phyloP scores from a whole-genome alignment of 2,329 filamentous ascomycete species.

The Cladobotryum mycophilum region DNA sequence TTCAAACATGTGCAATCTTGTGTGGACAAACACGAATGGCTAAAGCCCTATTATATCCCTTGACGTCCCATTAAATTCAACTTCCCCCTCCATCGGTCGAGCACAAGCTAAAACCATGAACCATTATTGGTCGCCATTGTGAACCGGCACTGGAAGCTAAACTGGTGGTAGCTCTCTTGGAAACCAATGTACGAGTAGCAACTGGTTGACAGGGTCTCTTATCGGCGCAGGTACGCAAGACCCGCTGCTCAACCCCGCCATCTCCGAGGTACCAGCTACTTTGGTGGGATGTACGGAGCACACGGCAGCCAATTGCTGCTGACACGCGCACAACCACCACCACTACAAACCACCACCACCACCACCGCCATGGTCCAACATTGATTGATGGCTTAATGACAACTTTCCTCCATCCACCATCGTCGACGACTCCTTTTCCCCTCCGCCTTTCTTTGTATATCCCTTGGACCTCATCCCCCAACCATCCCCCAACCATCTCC shows the following conservation, averaged over 20 bases:
- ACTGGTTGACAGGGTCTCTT: background rate
- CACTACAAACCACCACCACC: background rate
- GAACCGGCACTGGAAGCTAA: background rate
- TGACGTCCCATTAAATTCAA: background rate
- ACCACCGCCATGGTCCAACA: no score
- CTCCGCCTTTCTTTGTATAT: no score
- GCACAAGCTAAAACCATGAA: constrained; percentile 19
- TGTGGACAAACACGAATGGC: background rate
- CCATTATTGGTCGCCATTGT: constrained; percentile 22
- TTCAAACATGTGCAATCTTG: constrained; percentile 4
- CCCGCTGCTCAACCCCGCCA: constrained; percentile 6
- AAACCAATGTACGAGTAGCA: background rate
- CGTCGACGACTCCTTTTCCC: no score
- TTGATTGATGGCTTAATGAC: no score
- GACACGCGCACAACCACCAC: background rate
- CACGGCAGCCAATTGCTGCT: background rate
- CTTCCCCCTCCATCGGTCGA: constrained; percentile 8
- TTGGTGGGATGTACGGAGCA: background rate
- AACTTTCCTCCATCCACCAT: no score
- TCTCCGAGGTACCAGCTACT: background rate
- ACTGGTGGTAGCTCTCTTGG: constrained; percentile 2
- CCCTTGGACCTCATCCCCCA: no score
- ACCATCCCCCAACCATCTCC: no score
- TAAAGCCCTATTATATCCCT: background rate
- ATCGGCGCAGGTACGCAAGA: constrained; percentile 9